Evolutionary conservation across 2,329 filamentous ascomycete genomes (phyloP).

Genomic region (Alternaria rosae): DNA sequence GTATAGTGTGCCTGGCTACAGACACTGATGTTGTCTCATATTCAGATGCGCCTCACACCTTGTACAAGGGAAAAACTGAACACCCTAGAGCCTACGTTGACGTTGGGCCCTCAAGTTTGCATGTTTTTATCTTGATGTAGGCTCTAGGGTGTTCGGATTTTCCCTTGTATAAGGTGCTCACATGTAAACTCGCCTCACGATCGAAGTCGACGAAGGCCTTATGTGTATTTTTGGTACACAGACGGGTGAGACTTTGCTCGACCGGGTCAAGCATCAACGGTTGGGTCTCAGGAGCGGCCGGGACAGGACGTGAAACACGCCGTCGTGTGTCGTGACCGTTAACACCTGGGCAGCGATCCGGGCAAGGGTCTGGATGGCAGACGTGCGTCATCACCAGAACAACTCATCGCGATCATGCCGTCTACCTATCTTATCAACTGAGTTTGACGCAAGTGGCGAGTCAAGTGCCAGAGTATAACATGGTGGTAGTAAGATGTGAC

Average conservation of each 20-base stretch:
- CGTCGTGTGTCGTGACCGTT: conserved; percentile 15
- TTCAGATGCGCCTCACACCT: background rate
- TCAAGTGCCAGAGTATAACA: background rate
- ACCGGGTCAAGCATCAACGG: conserved; percentile 12
- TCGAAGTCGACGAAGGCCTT: background rate
- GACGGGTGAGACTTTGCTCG: conserved; percentile 3
- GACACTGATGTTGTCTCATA: background rate
- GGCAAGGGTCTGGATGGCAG: conserved; percentile 18
- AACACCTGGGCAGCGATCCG: conserved; percentile 14
- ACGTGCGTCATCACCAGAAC: conserved; percentile 28
- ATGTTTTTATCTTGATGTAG: no score
- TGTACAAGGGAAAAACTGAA: no score
- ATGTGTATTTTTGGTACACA: conserved; percentile 10
- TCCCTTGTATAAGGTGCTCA: no score
- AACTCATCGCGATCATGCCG: conserved; percentile 1
- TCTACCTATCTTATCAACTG: background rate
- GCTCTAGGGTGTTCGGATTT: no score
- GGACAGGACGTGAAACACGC: conserved; percentile 37
- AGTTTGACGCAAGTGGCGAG: background rate
- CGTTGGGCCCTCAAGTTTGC: no score
- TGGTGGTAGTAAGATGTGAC: background rate
- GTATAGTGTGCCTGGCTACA: background rate
- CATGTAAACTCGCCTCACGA: background rate
- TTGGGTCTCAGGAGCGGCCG: conserved; percentile 21
- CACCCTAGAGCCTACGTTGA: no score